These are phyloP conservation scores for Phytomonas sp. DNA, from an alignment of 208 protist species.

Conservation along the genomic window DNA sequence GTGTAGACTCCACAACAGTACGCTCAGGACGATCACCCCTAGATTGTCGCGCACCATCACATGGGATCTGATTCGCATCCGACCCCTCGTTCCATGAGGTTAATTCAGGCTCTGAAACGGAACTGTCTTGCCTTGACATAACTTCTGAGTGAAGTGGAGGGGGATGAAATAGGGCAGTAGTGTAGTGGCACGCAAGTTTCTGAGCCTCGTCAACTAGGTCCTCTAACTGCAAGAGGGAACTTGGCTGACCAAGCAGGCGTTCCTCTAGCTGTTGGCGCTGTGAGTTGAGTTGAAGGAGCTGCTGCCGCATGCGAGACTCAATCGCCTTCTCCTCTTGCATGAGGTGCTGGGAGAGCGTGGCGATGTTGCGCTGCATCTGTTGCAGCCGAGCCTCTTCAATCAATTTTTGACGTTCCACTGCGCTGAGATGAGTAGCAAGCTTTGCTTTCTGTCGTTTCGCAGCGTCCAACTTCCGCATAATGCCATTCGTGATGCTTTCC, in stretches of 20 bases:
- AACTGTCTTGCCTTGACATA: not conserved
- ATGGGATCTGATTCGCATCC: too few species aligned
- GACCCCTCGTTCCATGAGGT: not conserved
- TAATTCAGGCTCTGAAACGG: conserved; percentile 4
- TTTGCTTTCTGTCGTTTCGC: conserved; percentile 37
- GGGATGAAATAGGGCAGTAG: not conserved
- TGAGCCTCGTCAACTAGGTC: conserved; percentile 36
- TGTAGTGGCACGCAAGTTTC: too few species aligned
- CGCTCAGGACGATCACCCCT: not conserved
- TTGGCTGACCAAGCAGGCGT: conserved; percentile 40
- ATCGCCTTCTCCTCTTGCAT: conserved; percentile 58
- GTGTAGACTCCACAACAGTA: conserved; percentile 5
- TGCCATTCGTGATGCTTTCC: conserved; percentile 61
- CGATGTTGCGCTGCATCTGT: conserved; percentile 32
- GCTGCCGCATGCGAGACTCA: conserved; percentile 24
- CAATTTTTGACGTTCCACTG: conserved; percentile 31
- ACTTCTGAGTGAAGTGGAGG: not conserved
- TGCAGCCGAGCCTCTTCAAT: conserved; percentile 39
- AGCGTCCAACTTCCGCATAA: conserved; percentile 50
- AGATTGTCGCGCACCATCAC: not conserved
- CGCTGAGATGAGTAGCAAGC: conserved; percentile 29
- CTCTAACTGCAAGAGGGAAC: conserved; percentile 59
- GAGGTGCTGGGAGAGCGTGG: conserved; percentile 33
- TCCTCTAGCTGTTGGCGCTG: conserved; percentile 51
- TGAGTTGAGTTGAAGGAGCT: conserved; percentile 37